Evolutionary conservation across 176 grass and related monocot species (phyloP).

Genomic region (Ensete glaucum): DNA sequence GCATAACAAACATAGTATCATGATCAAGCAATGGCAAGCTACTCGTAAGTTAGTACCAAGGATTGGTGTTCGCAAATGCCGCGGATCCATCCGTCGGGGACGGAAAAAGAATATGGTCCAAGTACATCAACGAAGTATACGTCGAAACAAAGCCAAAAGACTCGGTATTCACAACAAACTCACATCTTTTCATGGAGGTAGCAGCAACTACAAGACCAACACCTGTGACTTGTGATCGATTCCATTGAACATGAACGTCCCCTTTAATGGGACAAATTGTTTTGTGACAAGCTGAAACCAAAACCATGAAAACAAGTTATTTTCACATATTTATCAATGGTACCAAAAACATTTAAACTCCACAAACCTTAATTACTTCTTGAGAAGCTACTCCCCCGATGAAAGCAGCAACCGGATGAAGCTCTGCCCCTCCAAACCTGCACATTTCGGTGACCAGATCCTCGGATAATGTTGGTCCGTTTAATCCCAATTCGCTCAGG

Average conservation of each 20-base stretch:
- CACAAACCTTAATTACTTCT: slow-evolving; percentile 82
- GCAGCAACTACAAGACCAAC: slow-evolving; percentile 37
- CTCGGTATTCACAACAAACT: neutral
- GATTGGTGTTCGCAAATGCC: too few species aligned
- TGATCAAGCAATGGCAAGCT: too few species aligned
- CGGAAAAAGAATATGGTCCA: neutral
- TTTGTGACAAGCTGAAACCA: slow-evolving; percentile 64
- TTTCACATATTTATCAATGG: neutral
- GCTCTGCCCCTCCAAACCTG: slow-evolving; percentile 72
- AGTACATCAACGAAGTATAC: neutral
- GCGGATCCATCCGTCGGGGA: too few species aligned
- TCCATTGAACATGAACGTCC: slow-evolving; percentile 75
- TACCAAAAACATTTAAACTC: neutral
- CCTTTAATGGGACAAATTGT: slow-evolving; percentile 76
- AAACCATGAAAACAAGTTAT: neutral
- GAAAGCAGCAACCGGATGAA: slow-evolving; percentile 47
- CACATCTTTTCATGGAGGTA: slow-evolving; percentile 1
- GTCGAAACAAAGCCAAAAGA: neutral
- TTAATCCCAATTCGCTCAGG: slow-evolving; percentile 62
- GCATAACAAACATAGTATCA: too few species aligned
- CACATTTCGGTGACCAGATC: slow-evolving; percentile 81
- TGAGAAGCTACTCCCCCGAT: slow-evolving; percentile 43
- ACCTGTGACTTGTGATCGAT: slow-evolving; percentile 96
- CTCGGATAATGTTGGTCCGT: slow-evolving; percentile 52
- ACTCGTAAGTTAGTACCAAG: too few species aligned